Evolutionary conservation across 208 protist genomes (phyloP), one percentile per base, ranked within the genome.

Genomic region (Angomonas ambiguus): DNA sequence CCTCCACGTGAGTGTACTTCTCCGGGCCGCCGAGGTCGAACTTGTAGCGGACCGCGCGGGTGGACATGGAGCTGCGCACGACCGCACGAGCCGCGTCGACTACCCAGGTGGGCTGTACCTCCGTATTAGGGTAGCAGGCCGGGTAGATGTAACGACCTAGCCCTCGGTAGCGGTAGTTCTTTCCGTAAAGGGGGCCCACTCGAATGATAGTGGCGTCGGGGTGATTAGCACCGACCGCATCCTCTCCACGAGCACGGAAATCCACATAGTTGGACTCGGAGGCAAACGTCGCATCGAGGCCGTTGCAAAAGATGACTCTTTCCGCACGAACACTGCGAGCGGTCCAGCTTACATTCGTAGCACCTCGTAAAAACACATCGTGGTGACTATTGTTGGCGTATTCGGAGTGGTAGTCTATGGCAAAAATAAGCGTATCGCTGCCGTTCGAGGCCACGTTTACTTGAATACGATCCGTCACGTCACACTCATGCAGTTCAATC

Each of bases 361-460:
- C 77, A 10, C 92, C 92, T 32, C 80, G 93, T 3, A 97, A 71
- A 67, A 93, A 95, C 6, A 97, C 87, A 69, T 97, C 92, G 72
- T 91, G 83, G 69, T 97, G 92, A 73, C 88, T 94, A 70, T 97
- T 95, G 66, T 97, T 95, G 18, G 88, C 88, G 69, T 97, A 94
- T 75, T 97, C 88, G 62, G 76, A 74, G 76, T 91, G 83, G 69
- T 88, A 94, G 77, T 92, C 89, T 8, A 97, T 72, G 51, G 92
- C 88, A 67, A 95, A 94, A 64, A 97, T 91, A 69, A 97, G 82
- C 22, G 88, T 95, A 71, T 97, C 92, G 68, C 87, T 92, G 38
- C 89, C 92, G 67, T 97, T 94, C 10, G 89, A 65, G 2, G 92
- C 92, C 10, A 93, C 89, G 73, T 97, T 97, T 4, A 97, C 88